A percentile compares a stretch with the other conserved stretches of the same genome.
These are phyloP conservation scores for Alternaria solani DNA, from an alignment of 2,329 filamentous ascomycete genomes.

Conservation along the genomic window DNA sequence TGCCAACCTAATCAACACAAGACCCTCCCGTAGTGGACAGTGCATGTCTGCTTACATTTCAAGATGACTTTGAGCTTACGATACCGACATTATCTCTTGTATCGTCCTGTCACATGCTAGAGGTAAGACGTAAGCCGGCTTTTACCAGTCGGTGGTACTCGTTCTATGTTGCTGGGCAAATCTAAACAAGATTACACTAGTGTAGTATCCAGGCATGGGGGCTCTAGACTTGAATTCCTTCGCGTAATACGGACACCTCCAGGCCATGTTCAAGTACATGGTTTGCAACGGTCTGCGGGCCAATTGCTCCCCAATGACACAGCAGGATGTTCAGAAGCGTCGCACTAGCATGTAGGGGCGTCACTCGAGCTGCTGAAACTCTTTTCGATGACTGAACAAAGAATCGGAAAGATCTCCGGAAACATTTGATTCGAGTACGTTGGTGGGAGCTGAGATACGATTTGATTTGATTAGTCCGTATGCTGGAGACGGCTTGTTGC, in stretches of 20 bases:
- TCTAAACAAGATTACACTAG: not conserved
- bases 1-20: too few species aligned
- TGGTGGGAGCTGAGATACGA: not conserved
- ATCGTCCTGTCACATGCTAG: not conserved
- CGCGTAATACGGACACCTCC: not conserved
- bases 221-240: not conserved
- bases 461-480: not conserved
- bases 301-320: not conserved
- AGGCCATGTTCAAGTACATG: not conserved
- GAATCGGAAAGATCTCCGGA: not conserved
- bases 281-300: not conserved
- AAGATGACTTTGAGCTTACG: too few species aligned
- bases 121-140: not conserved
- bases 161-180: not conserved
- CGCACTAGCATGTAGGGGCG: not conserved
- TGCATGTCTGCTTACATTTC: too few species aligned
- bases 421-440: not conserved
- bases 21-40: too few species aligned
- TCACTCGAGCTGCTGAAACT: not conserved
- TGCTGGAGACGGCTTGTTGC: not conserved
- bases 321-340: not conserved
- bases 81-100: not conserved
- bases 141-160: not conserved
- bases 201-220: not conserved
- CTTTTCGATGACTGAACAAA: not conserved